Evolutionary conservation across 495 filamentous ascomycete genomes (phyloP).

Genomic region (Chaetomium cochliodes): DNA sequence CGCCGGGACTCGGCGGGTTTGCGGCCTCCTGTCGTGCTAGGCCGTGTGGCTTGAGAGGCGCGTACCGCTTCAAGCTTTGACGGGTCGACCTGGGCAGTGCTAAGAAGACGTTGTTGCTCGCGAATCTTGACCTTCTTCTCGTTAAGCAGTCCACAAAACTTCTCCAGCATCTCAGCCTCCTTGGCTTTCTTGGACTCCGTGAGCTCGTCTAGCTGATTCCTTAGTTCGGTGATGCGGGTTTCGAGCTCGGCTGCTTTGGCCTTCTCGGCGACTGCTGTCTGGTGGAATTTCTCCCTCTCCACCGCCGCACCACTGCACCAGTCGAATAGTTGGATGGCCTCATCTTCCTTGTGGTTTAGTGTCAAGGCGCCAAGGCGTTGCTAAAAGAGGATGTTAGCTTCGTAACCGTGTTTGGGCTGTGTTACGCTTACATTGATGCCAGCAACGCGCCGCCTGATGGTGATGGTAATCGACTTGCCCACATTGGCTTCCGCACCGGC

Average conservation of each 20-base stretch:
- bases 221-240: conserved; percentile 46
- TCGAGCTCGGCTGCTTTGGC: conserved; percentile 53
- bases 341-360: conserved; percentile 60
- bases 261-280: conserved; percentile 46
- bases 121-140: conserved; percentile 90
- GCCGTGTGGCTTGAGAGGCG: conserved; percentile 8
- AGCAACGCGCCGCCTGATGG: conserved; percentile 46
- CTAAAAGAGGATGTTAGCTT: conserved; percentile 38
- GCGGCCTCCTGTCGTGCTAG: neutral
- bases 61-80: conserved; percentile 33
- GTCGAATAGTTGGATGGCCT: conserved; percentile 67
- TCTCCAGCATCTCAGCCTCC: conserved; percentile 67
- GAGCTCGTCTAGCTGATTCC: conserved; percentile 61
- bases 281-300: conserved; percentile 32
- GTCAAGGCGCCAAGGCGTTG: conserved; percentile 69
- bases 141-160: conserved; percentile 71
- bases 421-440: conserved; percentile 45
- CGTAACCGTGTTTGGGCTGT: neutral
- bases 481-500: conserved; percentile 41
- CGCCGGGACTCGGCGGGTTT: conserved; percentile 33
- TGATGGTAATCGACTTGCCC: conserved; percentile 40
- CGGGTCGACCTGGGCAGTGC: conserved; percentile 57
- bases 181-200: conserved; percentile 63
- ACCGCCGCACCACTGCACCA: conserved; percentile 58
- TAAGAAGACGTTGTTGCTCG: conserved; percentile 71